Evolutionary conservation across 495 filamentous ascomycete species (phyloP).

Genomic region (Annulohypoxylon stygium): DNA sequence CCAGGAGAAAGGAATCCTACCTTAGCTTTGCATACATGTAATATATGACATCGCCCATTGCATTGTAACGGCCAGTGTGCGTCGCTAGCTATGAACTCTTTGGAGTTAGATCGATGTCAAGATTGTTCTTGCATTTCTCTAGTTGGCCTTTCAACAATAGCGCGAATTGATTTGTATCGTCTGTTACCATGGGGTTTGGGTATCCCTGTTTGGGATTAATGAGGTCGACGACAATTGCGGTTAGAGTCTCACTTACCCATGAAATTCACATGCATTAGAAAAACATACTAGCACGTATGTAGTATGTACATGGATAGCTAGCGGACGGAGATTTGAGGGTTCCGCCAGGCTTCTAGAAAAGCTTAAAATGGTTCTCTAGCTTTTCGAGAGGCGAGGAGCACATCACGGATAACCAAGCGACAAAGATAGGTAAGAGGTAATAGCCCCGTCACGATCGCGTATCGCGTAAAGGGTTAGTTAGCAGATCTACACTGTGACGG

Average conservation of each 20-base stretch:
- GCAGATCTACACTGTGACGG: not conserved
- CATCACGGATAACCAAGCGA: not conserved
- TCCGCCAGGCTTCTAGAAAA: conserved; percentile 48
- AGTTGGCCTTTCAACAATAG: not conserved
- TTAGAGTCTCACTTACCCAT: conserved; percentile 18
- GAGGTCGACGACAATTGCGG: conserved; percentile 33
- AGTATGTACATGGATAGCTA: conserved; percentile 14
- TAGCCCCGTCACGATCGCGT: conserved; percentile 18
- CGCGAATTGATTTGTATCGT: not conserved
- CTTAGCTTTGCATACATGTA: not conserved
- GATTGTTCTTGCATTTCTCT: not conserved
- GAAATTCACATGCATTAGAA: conserved; percentile 30
- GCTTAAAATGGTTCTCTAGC: conserved; percentile 33
- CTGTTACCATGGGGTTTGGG: conserved; percentile 22
- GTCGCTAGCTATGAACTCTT: not conserved
- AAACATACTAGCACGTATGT: conserved; percentile 8
- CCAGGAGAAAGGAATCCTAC: not conserved
- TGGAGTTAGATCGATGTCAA: not conserved
- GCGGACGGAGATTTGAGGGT: conserved; percentile 38
- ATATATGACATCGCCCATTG: not conserved
- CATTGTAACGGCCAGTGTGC: not conserved
- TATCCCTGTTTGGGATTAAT: conserved; percentile 23
- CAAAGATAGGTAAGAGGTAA: not conserved
- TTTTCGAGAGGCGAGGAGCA: not conserved
- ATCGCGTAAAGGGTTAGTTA: conserved; percentile 1